These are phyloP conservation scores for Beauveria medogensis DNA, from an alignment of 2,329 filamentous ascomycete species.

Conservation along the genomic window DNA sequence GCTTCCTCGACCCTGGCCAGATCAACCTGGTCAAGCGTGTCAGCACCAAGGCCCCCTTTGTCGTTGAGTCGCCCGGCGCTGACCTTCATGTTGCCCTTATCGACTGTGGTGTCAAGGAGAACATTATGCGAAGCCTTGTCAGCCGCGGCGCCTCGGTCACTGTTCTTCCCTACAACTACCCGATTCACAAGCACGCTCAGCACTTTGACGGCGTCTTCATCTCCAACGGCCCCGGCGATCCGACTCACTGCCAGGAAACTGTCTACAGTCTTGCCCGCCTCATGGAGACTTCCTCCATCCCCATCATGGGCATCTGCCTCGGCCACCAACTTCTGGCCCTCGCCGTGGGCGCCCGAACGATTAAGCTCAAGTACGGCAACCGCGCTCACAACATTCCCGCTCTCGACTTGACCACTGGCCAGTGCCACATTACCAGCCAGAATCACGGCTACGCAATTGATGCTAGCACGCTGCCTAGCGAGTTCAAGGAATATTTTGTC, in stretches of 20 bases:
- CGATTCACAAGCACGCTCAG: conserved; percentile 94
- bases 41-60: conserved; percentile 96
- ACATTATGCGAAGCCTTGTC: conserved; percentile 92
- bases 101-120: conserved; percentile 99
- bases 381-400: conserved; percentile 97
- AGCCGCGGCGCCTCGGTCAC: conserved; percentile 87
- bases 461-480: conserved; percentile 66
- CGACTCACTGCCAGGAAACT: conserved; percentile 90
- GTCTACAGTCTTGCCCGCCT: conserved; percentile 86
- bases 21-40: conserved; percentile 96
- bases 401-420: conserved; percentile 86
- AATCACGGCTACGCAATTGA: conserved; percentile 98
- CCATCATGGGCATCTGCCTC: conserved; percentile 96
- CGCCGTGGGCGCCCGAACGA: conserved; percentile 77
- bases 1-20: conserved; percentile 87
- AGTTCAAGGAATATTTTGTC: conserved; percentile 97
- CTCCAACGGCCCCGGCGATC: conserved; percentile 96
- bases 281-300: conserved; percentile 84
- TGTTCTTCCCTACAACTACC: conserved; percentile 93
- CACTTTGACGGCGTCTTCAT: conserved; percentile 99
- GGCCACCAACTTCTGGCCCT: conserved; percentile 94
- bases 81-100: conserved; percentile 88
- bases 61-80: conserved; percentile 76
- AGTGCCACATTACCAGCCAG: conserved; percentile 97
- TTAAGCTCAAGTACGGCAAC: conserved; percentile 99